A percentile compares a stretch with the other conserved stretches of the same genome.
phyloP scores from a whole-genome alignment of 257 asterid genomes.

The Agastache rugosa region DNA sequence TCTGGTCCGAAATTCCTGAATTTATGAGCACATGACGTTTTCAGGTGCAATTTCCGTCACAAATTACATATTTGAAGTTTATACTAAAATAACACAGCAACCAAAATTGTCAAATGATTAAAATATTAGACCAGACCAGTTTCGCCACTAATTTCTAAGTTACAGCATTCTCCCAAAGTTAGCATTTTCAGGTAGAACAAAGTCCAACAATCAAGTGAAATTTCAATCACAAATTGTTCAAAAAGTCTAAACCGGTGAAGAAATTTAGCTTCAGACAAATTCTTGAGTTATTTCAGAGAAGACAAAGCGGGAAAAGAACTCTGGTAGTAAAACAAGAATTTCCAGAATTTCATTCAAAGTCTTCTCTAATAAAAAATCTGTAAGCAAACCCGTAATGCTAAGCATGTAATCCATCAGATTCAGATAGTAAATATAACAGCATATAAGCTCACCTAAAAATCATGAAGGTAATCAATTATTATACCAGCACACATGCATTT shows the following conservation, averaged over 20 bases:
- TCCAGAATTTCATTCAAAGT: slow-evolving; percentile 10
- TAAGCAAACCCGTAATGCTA: slow-evolving; percentile 16
- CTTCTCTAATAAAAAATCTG: not conserved
- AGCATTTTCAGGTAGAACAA: not conserved
- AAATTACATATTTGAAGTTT: no score
- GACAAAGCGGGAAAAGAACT: not conserved
- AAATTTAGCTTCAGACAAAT: not conserved
- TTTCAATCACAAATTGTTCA: not conserved
- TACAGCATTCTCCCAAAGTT: not conserved
- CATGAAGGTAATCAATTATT: not conserved
- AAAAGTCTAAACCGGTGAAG: not conserved
- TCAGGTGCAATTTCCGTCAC: no score
- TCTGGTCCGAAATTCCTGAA: no score
- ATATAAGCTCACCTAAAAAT: not conserved
- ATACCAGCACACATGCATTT: slow-evolving; percentile 12
- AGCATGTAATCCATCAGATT: not conserved
- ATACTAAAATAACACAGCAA: no score
- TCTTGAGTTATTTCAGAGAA: not conserved
- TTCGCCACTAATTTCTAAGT: not conserved
- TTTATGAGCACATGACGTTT: no score
- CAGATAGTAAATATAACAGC: not conserved
- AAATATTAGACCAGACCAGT: not conserved
- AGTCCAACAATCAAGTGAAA: not conserved
- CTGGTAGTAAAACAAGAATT: not conserved
- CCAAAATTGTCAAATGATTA: no score